Evolutionary conservation across 2,329 filamentous ascomycete genomes (phyloP).

Genomic region (Venturiaceae sp.): DNA sequence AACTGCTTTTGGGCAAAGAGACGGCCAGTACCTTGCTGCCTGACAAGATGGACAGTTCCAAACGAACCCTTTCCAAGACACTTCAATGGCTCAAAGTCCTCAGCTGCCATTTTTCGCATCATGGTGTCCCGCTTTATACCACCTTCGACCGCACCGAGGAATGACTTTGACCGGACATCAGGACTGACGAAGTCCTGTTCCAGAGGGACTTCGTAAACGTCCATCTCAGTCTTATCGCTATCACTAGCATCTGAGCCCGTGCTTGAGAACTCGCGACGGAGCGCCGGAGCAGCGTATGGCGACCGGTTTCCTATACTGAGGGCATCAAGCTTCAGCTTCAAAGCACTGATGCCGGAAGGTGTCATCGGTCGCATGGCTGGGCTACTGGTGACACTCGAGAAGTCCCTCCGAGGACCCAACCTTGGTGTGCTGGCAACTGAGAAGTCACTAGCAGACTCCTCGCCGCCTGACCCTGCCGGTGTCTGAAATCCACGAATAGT

Average conservation of each 20-base stretch:
- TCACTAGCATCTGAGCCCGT: constrained; percentile 45
- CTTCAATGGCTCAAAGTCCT: constrained; percentile 81
- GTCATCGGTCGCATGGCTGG: constrained; percentile 41
- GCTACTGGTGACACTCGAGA: constrained; percentile 41
- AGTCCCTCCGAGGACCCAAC: constrained; percentile 31
- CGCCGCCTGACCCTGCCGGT: constrained; percentile 41
- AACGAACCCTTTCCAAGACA: constrained; percentile 96
- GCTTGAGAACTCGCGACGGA: constrained; percentile 37
- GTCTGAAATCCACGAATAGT: constrained; percentile 41
- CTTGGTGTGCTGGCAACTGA: constrained; percentile 31
- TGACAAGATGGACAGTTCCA: constrained; percentile 88
- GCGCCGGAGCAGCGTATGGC: constrained; percentile 10
- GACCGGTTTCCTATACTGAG: constrained; percentile 52
- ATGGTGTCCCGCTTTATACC: constrained; percentile 43
- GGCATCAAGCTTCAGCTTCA: constrained; percentile 73
- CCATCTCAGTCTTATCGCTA: constrained; percentile 61
- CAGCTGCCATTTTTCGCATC: constrained; percentile 76
- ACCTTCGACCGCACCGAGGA: constrained; percentile 34
- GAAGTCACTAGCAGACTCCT: constrained; percentile 47
- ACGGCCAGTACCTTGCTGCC: constrained; percentile 76
- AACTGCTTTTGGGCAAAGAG: constrained; percentile 98
- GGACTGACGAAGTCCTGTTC: constrained; percentile 75
- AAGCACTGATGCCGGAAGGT: constrained; percentile 61
- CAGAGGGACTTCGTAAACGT: constrained; percentile 76
- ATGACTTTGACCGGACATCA: constrained; percentile 33